A percentile compares a stretch with the other conserved stretches of the same genome.
Evolutionary conservation across 2,329 filamentous ascomycete genomes (phyloP).

Genomic region (Aureobasidium melanogenum): DNA sequence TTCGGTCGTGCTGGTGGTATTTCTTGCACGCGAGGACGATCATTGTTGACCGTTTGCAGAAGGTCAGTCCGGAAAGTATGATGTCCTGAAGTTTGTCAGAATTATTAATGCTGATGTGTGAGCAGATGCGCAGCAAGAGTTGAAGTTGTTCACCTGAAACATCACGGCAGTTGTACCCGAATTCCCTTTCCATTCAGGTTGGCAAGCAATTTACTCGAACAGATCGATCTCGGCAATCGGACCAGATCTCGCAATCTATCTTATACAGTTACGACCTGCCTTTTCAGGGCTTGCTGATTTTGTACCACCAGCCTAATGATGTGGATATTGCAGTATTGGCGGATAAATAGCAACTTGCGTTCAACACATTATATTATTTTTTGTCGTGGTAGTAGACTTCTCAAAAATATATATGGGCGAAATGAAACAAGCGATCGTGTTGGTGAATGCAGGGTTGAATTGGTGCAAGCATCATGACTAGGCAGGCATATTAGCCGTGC

Average conservation of each 20-base stretch:
- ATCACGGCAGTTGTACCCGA: too few relatives aligned
- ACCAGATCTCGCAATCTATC: background rate
- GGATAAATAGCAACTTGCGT: background rate
- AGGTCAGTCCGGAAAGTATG: background rate
- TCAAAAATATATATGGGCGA: background rate
- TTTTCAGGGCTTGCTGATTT: background rate
- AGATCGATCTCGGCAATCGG: constrained; percentile 4
- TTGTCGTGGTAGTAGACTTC: background rate
- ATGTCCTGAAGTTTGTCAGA: background rate
- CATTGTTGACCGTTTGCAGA: background rate
- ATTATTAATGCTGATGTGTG: background rate
- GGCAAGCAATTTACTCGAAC: background rate
- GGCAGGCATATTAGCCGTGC: background rate
- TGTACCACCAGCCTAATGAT: background rate
- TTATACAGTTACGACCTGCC: background rate
- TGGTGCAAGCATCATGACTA: background rate
- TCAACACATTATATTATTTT: background rate
- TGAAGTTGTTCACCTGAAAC: background rate
- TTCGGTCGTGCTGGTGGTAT: background rate
- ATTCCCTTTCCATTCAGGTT: background rate
- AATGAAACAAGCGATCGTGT: background rate
- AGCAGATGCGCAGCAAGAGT: background rate
- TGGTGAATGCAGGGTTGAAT: background rate
- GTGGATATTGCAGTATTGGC: background rate
- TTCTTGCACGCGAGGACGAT: background rate